Percentiles rank a stretch among this genome's conserved stretches.
Evolutionary conservation across 164 flowering plant species (phyloP).

Genomic region (Saururus chinensis): DNA sequence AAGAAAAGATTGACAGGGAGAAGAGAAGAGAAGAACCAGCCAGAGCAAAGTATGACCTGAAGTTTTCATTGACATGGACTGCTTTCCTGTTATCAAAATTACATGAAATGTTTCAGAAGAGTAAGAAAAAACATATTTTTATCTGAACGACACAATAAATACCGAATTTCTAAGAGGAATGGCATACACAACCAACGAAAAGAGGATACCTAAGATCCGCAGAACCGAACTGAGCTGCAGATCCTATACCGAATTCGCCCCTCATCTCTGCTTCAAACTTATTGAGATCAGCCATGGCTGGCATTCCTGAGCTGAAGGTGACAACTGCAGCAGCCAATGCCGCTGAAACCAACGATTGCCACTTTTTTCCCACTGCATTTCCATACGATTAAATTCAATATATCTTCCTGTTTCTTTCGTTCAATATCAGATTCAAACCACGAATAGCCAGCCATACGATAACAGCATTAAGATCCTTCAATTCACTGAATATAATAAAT

Average conservation of each 20-base stretch:
- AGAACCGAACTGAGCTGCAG: constrained; percentile 91
- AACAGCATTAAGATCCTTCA: too few species aligned
- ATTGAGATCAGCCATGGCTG: constrained; percentile 82
- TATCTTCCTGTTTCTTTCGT: too few species aligned
- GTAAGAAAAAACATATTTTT: background rate
- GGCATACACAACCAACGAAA: background rate
- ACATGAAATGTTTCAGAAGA: constrained; percentile 5
- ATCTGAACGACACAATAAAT: background rate
- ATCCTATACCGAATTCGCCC: constrained; percentile 95
- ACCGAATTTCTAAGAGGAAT: background rate
- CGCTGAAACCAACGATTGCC: constrained; percentile 45
- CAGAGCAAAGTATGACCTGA: constrained; percentile 47
- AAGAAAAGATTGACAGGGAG: too few species aligned
- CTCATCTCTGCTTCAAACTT: constrained; percentile 76
- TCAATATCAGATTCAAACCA: too few species aligned
- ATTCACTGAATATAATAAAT: too few species aligned
- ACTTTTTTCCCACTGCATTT: constrained; percentile 29
- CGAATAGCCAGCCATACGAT: too few species aligned
- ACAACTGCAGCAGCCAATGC: constrained; percentile 64
- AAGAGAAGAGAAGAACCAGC: too few species aligned
- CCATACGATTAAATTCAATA: background rate
- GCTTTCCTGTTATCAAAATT: constrained; percentile 66
- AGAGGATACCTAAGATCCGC: constrained; percentile 65
- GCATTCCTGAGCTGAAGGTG: constrained; percentile 31
- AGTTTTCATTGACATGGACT: constrained; percentile 79